Conservation (phyloP, 208 protist species). For the Leptomonas pyrrhocoris region DNA sequence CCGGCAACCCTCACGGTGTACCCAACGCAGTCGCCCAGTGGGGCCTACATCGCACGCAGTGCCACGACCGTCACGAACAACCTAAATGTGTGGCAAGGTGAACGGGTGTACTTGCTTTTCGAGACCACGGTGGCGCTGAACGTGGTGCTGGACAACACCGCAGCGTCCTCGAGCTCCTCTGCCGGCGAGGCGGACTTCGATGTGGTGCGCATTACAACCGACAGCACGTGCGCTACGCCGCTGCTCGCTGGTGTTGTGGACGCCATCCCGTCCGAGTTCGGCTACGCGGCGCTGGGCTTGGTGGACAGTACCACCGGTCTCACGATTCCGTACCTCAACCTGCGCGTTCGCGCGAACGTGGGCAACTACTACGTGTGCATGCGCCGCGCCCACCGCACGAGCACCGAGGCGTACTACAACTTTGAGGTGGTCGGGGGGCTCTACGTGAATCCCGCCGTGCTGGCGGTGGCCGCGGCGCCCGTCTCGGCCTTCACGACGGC, state of each 20-base stretch:
- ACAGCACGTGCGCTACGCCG: slow-evolving; percentile 35
- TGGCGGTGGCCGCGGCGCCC: slow-evolving; percentile 55
- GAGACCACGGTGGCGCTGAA: slow-evolving; percentile 66
- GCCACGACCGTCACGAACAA: slow-evolving; percentile 15
- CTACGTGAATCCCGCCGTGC: slow-evolving; percentile 32
- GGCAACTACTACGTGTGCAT: slow-evolving; percentile 82
- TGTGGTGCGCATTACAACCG: slow-evolving; percentile 61
- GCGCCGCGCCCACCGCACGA: slow-evolving; percentile 50
- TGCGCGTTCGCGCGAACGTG: slow-evolving; percentile 63
- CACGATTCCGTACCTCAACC: slow-evolving; percentile 64
- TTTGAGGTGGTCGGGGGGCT: slow-evolving; percentile 73
- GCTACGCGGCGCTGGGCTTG: slow-evolving; percentile 57
- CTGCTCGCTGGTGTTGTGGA: slow-evolving; percentile 40
- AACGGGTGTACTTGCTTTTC: slow-evolving; percentile 87
- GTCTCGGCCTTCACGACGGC: slow-evolving; percentile 53
- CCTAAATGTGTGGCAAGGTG: slow-evolving; percentile 55
- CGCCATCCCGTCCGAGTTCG: slow-evolving; percentile 66
- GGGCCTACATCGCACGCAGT: slow-evolving; percentile 60
- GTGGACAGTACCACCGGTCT: slow-evolving; percentile 26
- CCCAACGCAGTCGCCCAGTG: slow-evolving; percentile 67
- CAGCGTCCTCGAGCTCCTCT: slow-evolving; percentile 15
- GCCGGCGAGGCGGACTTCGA: slow-evolving; percentile 28
- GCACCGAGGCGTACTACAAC: slow-evolving; percentile 74
- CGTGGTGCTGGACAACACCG: slow-evolving; percentile 51
- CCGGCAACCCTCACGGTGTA: slow-evolving; percentile 64